Base-by-base conservation (phyloP, 164 flowering plant genomes). In the Stephania cephalantha region DNA sequence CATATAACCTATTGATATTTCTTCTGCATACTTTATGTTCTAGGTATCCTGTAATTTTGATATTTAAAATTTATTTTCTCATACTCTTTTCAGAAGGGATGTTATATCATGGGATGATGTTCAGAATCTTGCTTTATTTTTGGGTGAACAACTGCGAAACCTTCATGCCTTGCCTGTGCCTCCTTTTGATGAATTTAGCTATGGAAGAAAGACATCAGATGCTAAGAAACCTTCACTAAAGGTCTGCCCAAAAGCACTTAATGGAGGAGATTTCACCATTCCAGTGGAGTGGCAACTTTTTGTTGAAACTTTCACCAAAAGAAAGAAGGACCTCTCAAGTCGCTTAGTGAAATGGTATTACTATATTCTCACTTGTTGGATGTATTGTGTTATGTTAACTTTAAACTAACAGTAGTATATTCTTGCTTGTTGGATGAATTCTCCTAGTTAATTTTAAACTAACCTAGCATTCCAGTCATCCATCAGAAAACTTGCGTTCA, bases 151-250 rank as follows among this genome's bases (percentile, higher is more conserved):
- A 81, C 76, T 95, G 78, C 89, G 78, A 52, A 79, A 85, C 80
- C 97, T 95, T 78, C 99, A 95, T 80, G 76, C 82, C 71, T 76
- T 95, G 84, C 95, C 95, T 5, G 64, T 76, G 79, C 97, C 94
- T 73, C 67, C 90, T 80, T 64, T 81, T 22, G 74, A 68, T 71
- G 70, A 58, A 69, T 65, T 61, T 58, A 53, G 9, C 22, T 71
- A 68, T 71, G 71, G 53, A 65, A 71, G 73, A 42, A 75, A 67
- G 52, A 69, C 73, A 42, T 64, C 76, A 50, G 74, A 73, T n/a
- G 45, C 20, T 69, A 53, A 68, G 52, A 71, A 61, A n/a, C 44
- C 80, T 45, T 44, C 69, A 15, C 55, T 65, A 73, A 76, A 79
- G 73, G 81, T 75, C 74, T 25, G 25, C 70, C 46, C 71, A 71